Base-by-base conservation (phyloP, 2,329 filamentous ascomycete genomes). In the Hymenoscyphus albidus region DNA sequence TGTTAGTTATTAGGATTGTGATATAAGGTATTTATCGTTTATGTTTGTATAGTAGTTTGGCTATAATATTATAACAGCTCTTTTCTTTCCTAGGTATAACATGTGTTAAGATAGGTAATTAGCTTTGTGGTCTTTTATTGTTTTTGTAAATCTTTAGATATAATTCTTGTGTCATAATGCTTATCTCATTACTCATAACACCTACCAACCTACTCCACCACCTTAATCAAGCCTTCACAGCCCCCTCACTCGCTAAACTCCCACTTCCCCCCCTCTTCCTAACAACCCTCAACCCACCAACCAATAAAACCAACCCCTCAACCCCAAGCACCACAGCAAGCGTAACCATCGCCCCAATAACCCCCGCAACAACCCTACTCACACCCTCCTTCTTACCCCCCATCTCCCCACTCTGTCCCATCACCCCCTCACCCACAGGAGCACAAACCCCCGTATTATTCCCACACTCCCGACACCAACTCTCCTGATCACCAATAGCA, bases 391-490 rank as follows among this genome's bases (percentile, higher is more conserved):
- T 22, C n/a, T 27, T 27, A 14, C 66, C 61, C 39, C 70, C 62
- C 18, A 67, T 66, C 2, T 58, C 55, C 5, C 77, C 71, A 31
- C 65, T 61, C 5, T 77, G 71, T 5, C 73, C 65, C 5, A 62
- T 70, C 18, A 71, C 72, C 18, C 68, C 69, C 56, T 71, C 70
- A 9, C 73, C 65, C 62, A 77, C 80, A 18, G 77, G 76, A 6
- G 86, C 86, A 74, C 92, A 95, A 31, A 80, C 78, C 1, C 87
- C 89, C 0, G 86, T 88, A 0, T 82, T 83, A 78, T 91, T 92
- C 5, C 90, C 90, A 76, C 93, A 97, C 64, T 83, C 82, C 1
- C 76, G 74, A 78, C 92, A 97, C 92, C 92, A 96, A 62, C 85
- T 77, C 64, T 81, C 74, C 7, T 86, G 87, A 60, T 83, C 81